Percentiles rank a stretch among this genome's conserved stretches.
Evolutionary conservation across 768 basidiomycete genomes (phyloP).

Genomic region (Mycena haematopus): DNA sequence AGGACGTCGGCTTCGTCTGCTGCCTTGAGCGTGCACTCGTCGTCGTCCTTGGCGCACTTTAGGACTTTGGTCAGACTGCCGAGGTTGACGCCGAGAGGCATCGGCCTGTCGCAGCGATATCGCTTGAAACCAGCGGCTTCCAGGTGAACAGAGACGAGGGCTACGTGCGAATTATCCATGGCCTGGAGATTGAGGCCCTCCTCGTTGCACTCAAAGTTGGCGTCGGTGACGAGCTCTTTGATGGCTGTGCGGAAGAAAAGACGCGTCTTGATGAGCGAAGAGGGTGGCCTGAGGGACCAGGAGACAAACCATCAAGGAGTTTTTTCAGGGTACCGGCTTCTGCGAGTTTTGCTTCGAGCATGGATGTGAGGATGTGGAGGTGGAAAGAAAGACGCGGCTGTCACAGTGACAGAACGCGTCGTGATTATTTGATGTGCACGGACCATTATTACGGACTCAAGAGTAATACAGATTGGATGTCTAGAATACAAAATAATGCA

Average conservation of each 20-base stretch:
- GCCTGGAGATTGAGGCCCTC: constrained; percentile 95
- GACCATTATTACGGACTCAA: not conserved
- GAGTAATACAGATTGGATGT: constrained; percentile 24
- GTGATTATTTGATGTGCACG: constrained; percentile 17
- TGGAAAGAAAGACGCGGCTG: constrained; percentile 23
- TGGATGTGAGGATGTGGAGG: constrained; percentile 38
- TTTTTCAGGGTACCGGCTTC: constrained; percentile 92
- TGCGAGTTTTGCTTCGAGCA: constrained; percentile 91
- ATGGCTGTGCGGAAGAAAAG: constrained; percentile 64
- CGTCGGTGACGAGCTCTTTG: constrained; percentile 97
- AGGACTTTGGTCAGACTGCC: constrained; percentile 91
- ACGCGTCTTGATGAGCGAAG: not conserved
- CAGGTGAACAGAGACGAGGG: constrained; percentile 89
- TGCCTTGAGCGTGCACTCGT: constrained; percentile 89
- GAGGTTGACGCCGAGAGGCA: constrained; percentile 90
- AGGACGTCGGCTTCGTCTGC: constrained; percentile 89
- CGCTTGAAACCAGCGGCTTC: constrained; percentile 79
- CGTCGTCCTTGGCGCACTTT: constrained; percentile 97
- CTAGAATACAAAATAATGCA: constrained; percentile 25
- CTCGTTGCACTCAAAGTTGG: constrained; percentile 97
- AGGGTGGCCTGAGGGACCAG: not conserved
- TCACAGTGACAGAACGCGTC: constrained; percentile 24
- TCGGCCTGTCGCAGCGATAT: constrained; percentile 94
- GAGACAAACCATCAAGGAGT: constrained; percentile 82
- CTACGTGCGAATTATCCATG: constrained; percentile 99